Conservation (phyloP, 495 filamentous ascomycete species). For the Trichoderma virens region DNA sequence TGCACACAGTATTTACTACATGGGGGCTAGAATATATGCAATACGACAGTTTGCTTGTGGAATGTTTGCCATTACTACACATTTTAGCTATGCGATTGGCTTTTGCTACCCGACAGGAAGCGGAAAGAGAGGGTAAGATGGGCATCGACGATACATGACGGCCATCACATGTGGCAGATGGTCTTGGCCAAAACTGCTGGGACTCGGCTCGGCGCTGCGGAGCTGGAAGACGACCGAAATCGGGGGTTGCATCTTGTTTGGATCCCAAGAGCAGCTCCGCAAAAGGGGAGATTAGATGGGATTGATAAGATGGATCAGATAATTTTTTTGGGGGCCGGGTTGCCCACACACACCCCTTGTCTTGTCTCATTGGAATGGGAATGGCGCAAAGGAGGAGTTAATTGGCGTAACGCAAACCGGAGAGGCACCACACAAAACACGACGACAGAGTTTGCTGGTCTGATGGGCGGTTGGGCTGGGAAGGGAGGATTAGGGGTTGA, state of each 20-base stretch:
- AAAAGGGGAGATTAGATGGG: conserved; percentile 11
- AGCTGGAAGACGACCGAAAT: not conserved
- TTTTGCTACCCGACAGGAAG: not conserved
- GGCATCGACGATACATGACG: no score
- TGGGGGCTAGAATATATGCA: no score
- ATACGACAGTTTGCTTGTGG: no score
- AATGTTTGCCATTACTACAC: no score
- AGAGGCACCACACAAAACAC: not conserved
- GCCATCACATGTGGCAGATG: not conserved
- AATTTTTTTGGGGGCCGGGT: not conserved
- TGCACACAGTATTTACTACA: no score
- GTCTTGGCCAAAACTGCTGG: not conserved
- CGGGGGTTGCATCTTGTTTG: not conserved
- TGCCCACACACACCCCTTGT: not conserved
- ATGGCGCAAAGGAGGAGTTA: not conserved
- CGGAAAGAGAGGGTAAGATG: not conserved
- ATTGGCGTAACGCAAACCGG: not conserved
- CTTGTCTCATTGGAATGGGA: not conserved
- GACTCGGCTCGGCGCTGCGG: not conserved
- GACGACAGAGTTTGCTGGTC: not conserved
- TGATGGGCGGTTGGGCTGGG: no score
- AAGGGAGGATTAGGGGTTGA: no score
- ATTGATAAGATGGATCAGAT: conserved; percentile 13
- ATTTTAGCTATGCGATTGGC: not conserved
- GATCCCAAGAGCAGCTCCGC: not conserved